Base-by-base conservation (phyloP, 192 early-diverging fungal species). In the Podila minutissima region DNA sequence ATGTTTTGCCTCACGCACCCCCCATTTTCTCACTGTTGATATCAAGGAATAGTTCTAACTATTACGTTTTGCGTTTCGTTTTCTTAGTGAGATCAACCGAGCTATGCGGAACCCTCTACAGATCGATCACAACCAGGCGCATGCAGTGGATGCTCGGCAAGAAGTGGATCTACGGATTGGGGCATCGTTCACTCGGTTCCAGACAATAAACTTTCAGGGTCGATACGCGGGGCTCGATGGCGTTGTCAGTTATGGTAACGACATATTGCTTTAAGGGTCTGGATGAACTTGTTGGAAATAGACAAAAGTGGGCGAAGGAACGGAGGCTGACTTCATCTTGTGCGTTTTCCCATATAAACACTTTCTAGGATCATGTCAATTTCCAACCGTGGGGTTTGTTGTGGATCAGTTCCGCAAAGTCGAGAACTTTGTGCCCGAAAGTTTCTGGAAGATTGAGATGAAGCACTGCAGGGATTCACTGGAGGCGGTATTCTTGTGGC, bases 81-180 rank as follows among this genome's bases (percentile, higher is more conserved):
- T 1, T 53, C 61, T 1, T 57, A 94, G 93, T 46, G 94, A 94
- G 65, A 89, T 97, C n/a, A 88, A 90, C 59, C 61, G 82, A 17
- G 96, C 97, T 2, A 95, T 94, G 90, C 85, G 87, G 41, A 86
- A 87, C 64, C 89, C 95, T 22, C 84, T 83, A 13, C 66, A 86
- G n/a, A 69, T 99, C 15, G 96, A 99, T 70, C 84, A 89, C 83
- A 79, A 78, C 10, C 92, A 92, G 65, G 89, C 92, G 0, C 84
- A 85, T 26, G 97, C 98, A 0, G 98, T 99, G 0, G 89, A 92
- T 46, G 95, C 92, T 1, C 86, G 98, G 20, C 70, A 72, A 0
- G 98, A 99, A 83, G 85, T 99, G 11, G 98, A 99, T 86, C 86
- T 98, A 26, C 86, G 98, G 1, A 92, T 96, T 51, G 98, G 98